These are phyloP conservation scores for Bonia amplexicaulis DNA, from an alignment of 176 grass and related monocot species.

Conservation along the genomic window DNA sequence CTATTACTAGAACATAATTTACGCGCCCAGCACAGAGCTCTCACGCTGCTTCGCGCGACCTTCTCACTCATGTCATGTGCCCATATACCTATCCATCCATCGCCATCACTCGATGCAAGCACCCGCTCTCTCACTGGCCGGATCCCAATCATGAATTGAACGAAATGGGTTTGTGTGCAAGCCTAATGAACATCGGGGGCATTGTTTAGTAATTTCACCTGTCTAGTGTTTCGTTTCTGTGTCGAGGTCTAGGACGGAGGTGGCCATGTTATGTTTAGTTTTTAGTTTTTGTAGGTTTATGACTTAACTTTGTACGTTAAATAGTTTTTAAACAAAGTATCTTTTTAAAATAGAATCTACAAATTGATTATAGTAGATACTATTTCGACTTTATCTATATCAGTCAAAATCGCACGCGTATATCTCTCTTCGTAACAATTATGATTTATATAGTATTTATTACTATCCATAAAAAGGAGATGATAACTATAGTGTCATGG, in stretches of 20 bases:
- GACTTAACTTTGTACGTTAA: accelerated
- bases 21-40: background rate
- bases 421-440: background rate
- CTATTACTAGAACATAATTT: background rate
- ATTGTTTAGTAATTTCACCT: background rate
- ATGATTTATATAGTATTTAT: background rate
- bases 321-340: no score
- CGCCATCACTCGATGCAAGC: background rate
- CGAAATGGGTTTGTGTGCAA: background rate
- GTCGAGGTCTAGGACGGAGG: background rate
- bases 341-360: no score
- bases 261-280: background rate
- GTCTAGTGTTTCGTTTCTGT: background rate
- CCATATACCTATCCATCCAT: background rate
- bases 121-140: background rate
- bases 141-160: background rate
- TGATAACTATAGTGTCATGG: background rate
- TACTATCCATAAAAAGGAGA: background rate
- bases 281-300: background rate
- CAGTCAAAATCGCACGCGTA: no score
- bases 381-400: no score
- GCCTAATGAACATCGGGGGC: background rate
- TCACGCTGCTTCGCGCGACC: background rate
- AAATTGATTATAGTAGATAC: no score
- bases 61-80: background rate